Base-by-base conservation (phyloP, 2,329 filamentous ascomycete genomes). In the Alternaria brassicicola region DNA sequence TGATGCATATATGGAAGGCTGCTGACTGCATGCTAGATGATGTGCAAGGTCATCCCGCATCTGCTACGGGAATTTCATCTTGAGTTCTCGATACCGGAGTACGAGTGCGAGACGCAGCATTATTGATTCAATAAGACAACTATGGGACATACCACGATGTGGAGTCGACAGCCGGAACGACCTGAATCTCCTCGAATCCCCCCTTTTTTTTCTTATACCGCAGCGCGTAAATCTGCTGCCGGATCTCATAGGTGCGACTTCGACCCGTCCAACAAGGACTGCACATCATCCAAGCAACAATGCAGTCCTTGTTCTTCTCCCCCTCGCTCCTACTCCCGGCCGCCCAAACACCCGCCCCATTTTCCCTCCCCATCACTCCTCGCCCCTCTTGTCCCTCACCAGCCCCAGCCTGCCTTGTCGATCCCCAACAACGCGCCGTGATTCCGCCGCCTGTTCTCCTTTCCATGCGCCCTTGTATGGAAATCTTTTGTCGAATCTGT, bases 91-190 rank as follows among this genome's bases (percentile, higher is more conserved):
- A 13, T 46, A 4, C 49, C 55, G 4, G 49, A 57, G 4, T 13
- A 21, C 10, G 47, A 51, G 26, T 63, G 52, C 57, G 39, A 61
- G 26, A 59, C 55, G n/a, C 25, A 17, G 3, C 61, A 63, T 3
- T 36, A 56, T 9, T 63, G 57, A 55, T 65, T 63, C 15, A 59
- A 57, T 2, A 63, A 63, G 39, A 55, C 56, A 6, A 54, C 31
- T 3, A 52, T 57, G 10, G 41, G 48, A 5, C 38, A 55, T 12
- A 47, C 47, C 2, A 38, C 4, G 10, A 17, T 55, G 15, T 17
- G 17, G 13, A 21, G 41, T 5, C 30, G 52, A 23, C 3, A 42
- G 6, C 23, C 15, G n/a, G 25, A 17, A 10, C 1, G 6, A 15
- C 1, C 1, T 13, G 15, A 17, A 17, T 13, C 3, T 25, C 2